Conservation (phyloP, 768 basidiomycete species). For the Suillus variegatus region DNA sequence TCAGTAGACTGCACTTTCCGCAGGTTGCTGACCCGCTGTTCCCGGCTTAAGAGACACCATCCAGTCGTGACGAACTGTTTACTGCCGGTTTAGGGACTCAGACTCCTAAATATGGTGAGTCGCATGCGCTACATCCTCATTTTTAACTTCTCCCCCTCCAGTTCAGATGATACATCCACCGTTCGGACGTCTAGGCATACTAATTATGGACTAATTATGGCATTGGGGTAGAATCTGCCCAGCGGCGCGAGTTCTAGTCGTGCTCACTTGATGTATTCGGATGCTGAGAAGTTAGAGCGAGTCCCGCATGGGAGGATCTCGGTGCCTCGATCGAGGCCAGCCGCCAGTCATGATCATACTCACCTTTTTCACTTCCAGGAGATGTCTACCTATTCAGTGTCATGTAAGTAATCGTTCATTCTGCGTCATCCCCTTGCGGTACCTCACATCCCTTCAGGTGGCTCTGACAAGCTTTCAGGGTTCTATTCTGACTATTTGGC, state of each 20-base stretch:
- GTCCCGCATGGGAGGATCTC: not conserved
- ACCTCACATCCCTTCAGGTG: not conserved
- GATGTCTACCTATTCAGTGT: not conserved
- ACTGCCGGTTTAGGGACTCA: not conserved
- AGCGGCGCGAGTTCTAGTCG: not conserved
- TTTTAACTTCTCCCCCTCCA: not conserved
- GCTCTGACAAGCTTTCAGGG: not conserved
- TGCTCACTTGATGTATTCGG: not conserved
- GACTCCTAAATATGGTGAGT: not conserved
- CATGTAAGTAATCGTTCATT: not conserved
- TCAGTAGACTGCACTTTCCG: not conserved
- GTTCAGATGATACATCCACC: not conserved
- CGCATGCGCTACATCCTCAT: not conserved
- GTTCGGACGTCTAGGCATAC: not conserved
- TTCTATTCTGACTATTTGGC: conserved; percentile 1
- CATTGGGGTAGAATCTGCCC: not conserved
- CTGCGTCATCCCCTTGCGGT: not conserved
- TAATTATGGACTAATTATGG: not conserved
- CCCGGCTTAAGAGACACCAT: not conserved
- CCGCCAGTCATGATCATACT: not conserved
- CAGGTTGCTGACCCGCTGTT: not conserved
- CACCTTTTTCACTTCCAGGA: not conserved
- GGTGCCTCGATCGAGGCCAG: not conserved
- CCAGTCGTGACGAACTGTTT: not conserved
- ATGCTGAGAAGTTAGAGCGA: not conserved